Evolutionary conservation across 2,329 filamentous ascomycete genomes (phyloP), one percentile per base, ranked within the genome.

Genomic region (Aspergillus sp.): DNA sequence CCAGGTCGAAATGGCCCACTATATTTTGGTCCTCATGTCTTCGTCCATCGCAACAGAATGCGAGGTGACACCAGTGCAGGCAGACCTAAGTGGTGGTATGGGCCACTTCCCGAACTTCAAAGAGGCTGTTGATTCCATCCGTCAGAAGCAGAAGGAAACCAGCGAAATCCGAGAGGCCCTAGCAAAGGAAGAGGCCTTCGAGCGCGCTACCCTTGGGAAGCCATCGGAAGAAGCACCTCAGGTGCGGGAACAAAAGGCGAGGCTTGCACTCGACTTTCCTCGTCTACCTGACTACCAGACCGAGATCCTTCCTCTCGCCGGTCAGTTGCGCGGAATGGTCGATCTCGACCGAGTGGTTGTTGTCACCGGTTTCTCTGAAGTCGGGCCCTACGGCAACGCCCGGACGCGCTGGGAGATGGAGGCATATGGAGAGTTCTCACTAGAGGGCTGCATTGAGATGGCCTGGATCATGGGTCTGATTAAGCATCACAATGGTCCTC

Each of bases 341-440:
- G 52, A 55, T 39, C 48, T 55, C 3, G 45, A 55, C 19, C 52
- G 55, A 12, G 53, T 45, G 8, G 53, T 60, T 2, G 58, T 60
- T 1, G 58, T 60, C 2, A 55, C 55, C 13, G 58, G 58, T 1
- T 57, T 60, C 15, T 47, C 58, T 6, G 58, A 60, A 41, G 43
- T 60, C 8, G 58, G 58, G 5, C 58, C 58, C 8, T 52, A 53
- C 32, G 58, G 58, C 5, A 60, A 55, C n/a, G 53, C 58, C 8
- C 58, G 58, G 12, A 32, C 55, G 7, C 53, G 58, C 1, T 60
- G 58, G 58, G 58, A 60, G 28, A 60, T 60, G 58, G 58, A 60
- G 48, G 54, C 58, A 9, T 43, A 28, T 5, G 58, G 58, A 5
- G 38, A 57, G 13, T 50, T 60, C 21, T 60, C 58, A 4, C 47